These are phyloP conservation scores for Solanum medicagineum DNA, from an alignment of 257 asterid species.

Conservation along the genomic window DNA sequence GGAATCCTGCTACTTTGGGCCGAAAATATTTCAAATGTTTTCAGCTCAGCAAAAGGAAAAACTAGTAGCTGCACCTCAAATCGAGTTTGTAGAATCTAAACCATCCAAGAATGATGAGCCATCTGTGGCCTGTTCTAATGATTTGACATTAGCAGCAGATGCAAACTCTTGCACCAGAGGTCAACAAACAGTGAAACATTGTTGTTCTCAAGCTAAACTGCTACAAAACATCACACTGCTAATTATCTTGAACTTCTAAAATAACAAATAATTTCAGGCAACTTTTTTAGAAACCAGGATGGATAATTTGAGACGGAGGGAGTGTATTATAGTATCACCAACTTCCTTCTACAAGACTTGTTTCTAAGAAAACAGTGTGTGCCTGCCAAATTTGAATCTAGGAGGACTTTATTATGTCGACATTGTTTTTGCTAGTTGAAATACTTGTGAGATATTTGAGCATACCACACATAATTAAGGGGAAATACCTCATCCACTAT, in stretches of 20 bases:
- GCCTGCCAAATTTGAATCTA: neutral
- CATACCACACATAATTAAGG: conserved; percentile 73
- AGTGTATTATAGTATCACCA: neutral
- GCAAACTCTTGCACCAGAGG: conserved; percentile 3
- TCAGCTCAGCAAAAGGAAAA: conserved; percentile 51
- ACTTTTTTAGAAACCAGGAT: no score
- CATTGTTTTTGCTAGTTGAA: neutral
- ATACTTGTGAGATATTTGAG: conserved; percentile 31
- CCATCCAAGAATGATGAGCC: conserved; percentile 13
- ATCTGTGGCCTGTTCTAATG: conserved; percentile 10
- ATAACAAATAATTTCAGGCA: no score
- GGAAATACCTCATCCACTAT: conserved; percentile 75
- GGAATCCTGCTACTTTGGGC: conserved; percentile 72
- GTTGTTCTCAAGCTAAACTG: conserved; percentile 12
- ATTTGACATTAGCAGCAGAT: conserved; percentile 1
- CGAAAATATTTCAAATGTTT: conserved; percentile 45
- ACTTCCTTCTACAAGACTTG: neutral
- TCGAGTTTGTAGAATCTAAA: conserved; percentile 12
- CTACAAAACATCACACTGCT: conserved; percentile 9
- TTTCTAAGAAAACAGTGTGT: neutral
- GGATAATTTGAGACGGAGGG: neutral
- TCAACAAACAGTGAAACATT: neutral
- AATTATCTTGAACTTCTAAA: no score
- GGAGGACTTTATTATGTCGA: neutral
- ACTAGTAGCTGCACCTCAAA: conserved; percentile 44